Conservation (phyloP, 257 asterid genomes). For the Solanum etuberosum region DNA sequence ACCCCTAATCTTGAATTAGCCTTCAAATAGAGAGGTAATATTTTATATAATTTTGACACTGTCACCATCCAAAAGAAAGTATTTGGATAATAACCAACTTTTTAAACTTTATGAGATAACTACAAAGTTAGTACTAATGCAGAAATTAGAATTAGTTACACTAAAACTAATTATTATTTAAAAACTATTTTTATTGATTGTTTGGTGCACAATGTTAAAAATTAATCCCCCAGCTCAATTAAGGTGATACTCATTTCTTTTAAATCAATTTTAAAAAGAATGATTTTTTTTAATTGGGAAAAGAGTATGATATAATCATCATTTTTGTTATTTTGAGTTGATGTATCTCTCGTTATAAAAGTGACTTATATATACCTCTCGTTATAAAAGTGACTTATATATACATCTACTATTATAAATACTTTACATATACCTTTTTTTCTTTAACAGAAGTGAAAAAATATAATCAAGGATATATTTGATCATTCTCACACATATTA, state of each 20-base stretch:
- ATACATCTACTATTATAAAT: no score
- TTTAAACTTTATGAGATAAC: neutral
- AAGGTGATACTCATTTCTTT: neutral
- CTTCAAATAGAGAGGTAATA: neutral
- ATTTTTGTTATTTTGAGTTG: accelerated
- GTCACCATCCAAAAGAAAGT: neutral
- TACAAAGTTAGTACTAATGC: neutral
- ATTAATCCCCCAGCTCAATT: neutral
- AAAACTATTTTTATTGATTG: neutral
- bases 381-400: no score
- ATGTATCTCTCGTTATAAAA: no score
- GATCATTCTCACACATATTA: neutral
- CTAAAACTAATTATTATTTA: no score
- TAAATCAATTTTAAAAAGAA: no score
- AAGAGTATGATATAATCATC: neutral
- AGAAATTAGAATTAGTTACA: neutral
- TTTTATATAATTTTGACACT: neutral
- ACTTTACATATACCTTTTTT: neutral
- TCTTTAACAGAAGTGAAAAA: neutral
- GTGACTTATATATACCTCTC: neutral
- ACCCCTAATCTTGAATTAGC: neutral
- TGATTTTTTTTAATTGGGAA: no score
- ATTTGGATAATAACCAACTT: neutral
- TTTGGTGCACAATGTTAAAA: neutral
- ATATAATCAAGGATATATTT: no score